Evolutionary conservation across 2,329 filamentous ascomycete species (phyloP).

Genomic region (Scedosporium dehoogii): DNA sequence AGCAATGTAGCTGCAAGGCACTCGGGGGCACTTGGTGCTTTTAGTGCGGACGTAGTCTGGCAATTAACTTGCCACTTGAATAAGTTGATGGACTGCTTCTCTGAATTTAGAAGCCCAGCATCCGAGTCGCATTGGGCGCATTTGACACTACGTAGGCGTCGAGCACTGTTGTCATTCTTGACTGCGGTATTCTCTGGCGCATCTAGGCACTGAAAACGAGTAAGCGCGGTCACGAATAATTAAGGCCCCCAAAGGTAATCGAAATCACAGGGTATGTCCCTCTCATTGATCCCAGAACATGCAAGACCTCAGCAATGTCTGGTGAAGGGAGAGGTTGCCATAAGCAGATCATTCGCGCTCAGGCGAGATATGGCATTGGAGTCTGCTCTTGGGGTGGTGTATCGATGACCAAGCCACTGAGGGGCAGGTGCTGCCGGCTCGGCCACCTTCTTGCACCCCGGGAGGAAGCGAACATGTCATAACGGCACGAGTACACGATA

Average conservation of each 20-base stretch:
- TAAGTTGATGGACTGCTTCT: constrained; percentile 34
- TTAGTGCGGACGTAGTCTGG: constrained; percentile 16
- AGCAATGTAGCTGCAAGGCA: constrained; percentile 44
- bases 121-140: constrained; percentile 36
- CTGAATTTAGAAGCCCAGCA: constrained; percentile 37
- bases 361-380: constrained; percentile 14
- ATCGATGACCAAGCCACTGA: constrained; percentile 55
- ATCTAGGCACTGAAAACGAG: constrained; percentile 26
- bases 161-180: background rate
- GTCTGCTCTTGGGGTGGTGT: constrained; percentile 55
- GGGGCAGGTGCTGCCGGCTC: constrained; percentile 30
- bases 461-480: background rate
- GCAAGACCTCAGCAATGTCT: constrained; percentile 36
- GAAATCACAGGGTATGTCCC: constrained; percentile 27
- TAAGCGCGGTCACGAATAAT: constrained; percentile 1
- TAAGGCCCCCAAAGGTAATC: background rate
- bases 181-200: constrained; percentile 10
- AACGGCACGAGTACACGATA: background rate
- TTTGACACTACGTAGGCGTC: constrained; percentile 18
- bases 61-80: constrained; percentile 50
- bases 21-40: constrained; percentile 30
- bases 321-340: constrained; percentile 25
- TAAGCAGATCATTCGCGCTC: constrained; percentile 14
- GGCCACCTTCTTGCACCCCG: constrained; percentile 53
- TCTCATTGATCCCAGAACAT: constrained; percentile 38